These are phyloP conservation scores for Ajuga reptans DNA, from an alignment of 305 asterid genomes.

Conservation along the genomic window DNA sequence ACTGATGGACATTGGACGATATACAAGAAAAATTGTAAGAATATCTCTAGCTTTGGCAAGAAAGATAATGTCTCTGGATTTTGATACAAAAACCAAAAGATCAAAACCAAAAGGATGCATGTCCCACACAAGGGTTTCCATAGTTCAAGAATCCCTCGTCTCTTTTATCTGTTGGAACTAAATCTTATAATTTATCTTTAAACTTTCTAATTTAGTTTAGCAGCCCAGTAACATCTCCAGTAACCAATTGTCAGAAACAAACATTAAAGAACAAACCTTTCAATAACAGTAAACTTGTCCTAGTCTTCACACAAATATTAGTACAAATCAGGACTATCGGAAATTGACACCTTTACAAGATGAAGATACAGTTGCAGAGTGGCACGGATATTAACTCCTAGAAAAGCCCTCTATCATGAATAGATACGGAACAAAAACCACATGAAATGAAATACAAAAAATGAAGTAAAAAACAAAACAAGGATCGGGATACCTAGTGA, in stretches of 20 bases:
- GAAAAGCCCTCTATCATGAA: neutral
- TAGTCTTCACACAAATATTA: conserved; percentile 14
- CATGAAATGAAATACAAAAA: neutral
- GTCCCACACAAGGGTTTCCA: neutral
- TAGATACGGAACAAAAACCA: neutral
- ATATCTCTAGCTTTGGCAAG: conserved; percentile 7
- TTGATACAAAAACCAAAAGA: neutral
- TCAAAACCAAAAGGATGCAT: neutral
- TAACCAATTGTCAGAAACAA: neutral
- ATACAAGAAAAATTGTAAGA: neutral
- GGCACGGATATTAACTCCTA: neutral
- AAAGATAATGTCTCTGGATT: neutral
- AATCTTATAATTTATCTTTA: neutral
- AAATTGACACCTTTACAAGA: conserved; percentile 10
- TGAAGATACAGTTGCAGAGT: conserved; percentile 3
- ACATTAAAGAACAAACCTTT: conserved; percentile 11
- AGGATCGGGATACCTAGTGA: conserved; percentile 52
- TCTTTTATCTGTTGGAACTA: conserved; percentile 2
- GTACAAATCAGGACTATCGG: conserved; percentile 6
- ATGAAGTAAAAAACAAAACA: conserved; percentile 11
- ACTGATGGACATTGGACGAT: neutral
- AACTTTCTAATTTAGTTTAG: neutral
- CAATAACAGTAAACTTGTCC: conserved; percentile 12
- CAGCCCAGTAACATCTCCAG: neutral
- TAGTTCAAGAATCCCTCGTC: neutral